Evolutionary conservation across 2,329 filamentous ascomycete genomes (phyloP), one percentile per base, ranked within the genome.

Genomic region (Xylariales sp.): DNA sequence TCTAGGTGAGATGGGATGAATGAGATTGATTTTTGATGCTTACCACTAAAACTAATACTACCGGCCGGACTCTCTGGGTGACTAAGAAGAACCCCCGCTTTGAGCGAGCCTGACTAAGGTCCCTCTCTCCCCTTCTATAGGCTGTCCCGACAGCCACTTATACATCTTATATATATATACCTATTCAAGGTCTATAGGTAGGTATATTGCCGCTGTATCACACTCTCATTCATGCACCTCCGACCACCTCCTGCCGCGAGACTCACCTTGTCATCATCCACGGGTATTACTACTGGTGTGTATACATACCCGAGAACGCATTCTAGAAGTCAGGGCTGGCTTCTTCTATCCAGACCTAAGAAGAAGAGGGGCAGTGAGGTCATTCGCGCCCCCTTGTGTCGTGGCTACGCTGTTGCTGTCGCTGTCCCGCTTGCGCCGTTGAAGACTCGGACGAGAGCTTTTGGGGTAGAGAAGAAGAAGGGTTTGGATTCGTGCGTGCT

Each of bases 151-250:
- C 58, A 3, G 43, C 54, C 9, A n/a, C 23, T 50, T 32, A 18
- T 32, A 53, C 12, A 18, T 6, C 43, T 46, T 16, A 16, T 32
- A 57, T 32, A 45, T 16, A 57, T 16, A 5, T 9, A 7, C 9
- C 6, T 34, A 23, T 12, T 50, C 12, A 28, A 28, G 5, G 12
- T 53, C 18, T 59, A n/a, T 39, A 30, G 10, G 12, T 12, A 39
- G 36, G 45, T 36, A 50, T 30, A 39, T 9, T 53, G 3, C 23
- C 39, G 14, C 14, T 6, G 14, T 49, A 8, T 39, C 36, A 10
- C 12, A 7, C 12, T 8, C 36, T 9, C 36, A 5, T 46, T 56
- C 53, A 69, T 69, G 58, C 18, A 39, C 58, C 9, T 56, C 41
- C 58, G 14, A 23, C 39, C 18, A 2, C 6, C 8, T 8, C 36